Evolutionary conservation across 805 yeast species (phyloP).

Genomic region (Kockiozyma suomiensis): DNA sequence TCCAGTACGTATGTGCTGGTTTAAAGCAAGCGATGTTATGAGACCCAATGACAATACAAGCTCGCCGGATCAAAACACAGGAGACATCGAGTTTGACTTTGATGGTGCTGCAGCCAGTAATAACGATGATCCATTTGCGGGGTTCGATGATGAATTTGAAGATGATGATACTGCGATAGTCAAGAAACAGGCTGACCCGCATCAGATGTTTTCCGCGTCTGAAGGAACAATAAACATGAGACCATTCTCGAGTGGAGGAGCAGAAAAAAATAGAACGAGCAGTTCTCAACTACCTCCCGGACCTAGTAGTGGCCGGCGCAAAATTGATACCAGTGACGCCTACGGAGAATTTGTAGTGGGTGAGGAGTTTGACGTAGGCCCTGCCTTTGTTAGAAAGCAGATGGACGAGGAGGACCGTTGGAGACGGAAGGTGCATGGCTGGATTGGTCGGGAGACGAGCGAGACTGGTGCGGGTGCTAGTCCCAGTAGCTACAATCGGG

Average conservation of each 20-base stretch:
- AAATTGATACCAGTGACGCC: background rate
- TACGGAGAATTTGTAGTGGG: constrained; percentile 40
- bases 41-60: constrained; percentile 47
- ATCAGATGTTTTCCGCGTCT: constrained; percentile 3
- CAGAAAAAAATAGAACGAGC: background rate
- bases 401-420: constrained; percentile 44
- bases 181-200: background rate
- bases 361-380: constrained; percentile 41
- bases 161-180: constrained; percentile 3
- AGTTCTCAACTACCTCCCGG: background rate
- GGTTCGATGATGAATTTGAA: constrained; percentile 28
- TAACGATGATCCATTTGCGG: constrained; percentile 37
- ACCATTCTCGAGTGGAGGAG: background rate
- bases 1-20: constrained; percentile 59
- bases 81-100: constrained; percentile 21
- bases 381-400: constrained; percentile 37
- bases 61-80: constrained; percentile 1
- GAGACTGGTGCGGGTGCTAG: background rate
- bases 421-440: constrained; percentile 41
- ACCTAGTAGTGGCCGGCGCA: background rate
- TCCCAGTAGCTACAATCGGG: constrained; percentile 29
- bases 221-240: background rate
- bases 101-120: constrained; percentile 53
- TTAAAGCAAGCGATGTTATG: constrained; percentile 44
- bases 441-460: constrained; percentile 39